These are phyloP conservation scores for Ophiocordyceps camponoti-leonardi DNA, from an alignment of 2,329 filamentous ascomycete genomes.

Conservation along the genomic window DNA sequence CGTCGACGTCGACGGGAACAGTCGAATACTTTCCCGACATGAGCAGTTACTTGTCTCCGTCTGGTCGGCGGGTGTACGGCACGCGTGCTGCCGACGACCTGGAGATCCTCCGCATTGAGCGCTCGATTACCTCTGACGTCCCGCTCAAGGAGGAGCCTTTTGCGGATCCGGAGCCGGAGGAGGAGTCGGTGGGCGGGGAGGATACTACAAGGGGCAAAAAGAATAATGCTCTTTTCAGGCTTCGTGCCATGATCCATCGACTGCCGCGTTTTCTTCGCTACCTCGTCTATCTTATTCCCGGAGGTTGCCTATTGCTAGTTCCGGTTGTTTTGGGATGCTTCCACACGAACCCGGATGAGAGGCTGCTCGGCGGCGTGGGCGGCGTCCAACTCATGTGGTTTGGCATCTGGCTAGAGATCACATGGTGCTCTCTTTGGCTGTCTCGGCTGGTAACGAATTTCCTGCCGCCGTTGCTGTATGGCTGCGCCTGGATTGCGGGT, in stretches of 20 bases:
- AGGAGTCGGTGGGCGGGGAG: neutral
- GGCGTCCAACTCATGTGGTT: constrained; percentile 79
- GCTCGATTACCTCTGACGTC: constrained; percentile 20
- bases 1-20: constrained; percentile 11
- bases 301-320: constrained; percentile 25
- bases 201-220: constrained; percentile 13
- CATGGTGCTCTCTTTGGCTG: constrained; percentile 85
- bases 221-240: constrained; percentile 18
- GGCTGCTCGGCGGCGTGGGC: constrained; percentile 44
- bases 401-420: constrained; percentile 82
- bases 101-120: constrained; percentile 29
- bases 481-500: constrained; percentile 50
- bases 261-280: constrained; percentile 33
- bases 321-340: constrained; percentile 27
- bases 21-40: neutral
- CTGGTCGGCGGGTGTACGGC: constrained; percentile 14
- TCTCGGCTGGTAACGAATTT: constrained; percentile 36
- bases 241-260: constrained; percentile 27
- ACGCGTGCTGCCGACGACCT: constrained; percentile 29
- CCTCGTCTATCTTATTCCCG: constrained; percentile 28
- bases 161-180: neutral
- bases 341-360: constrained; percentile 17
- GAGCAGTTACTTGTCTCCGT: constrained; percentile 7
- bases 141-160: constrained; percentile 2
- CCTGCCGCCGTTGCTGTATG: constrained; percentile 27